These are phyloP conservation scores for Xylaria cubensis DNA, from an alignment of 495 filamentous ascomycete species.

Conservation along the genomic window DNA sequence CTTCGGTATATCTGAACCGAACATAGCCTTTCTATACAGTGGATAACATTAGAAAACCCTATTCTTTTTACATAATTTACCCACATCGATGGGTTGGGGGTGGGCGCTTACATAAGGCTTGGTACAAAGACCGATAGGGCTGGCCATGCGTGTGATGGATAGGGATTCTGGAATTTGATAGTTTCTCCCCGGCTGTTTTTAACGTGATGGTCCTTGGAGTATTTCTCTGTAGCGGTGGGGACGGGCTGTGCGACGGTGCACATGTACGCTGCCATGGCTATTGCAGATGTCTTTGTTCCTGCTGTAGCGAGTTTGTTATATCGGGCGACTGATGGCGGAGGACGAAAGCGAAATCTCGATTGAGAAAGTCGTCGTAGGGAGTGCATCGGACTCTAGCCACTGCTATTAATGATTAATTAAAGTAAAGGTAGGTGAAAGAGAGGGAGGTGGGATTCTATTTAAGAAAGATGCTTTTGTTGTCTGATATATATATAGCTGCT, in stretches of 20 bases:
- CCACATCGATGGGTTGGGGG: not conserved
- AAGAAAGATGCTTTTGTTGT: not conserved
- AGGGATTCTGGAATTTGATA: constrained; percentile 44
- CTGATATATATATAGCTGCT: not conserved
- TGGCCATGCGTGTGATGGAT: constrained; percentile 41
- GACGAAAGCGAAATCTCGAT: constrained; percentile 23
- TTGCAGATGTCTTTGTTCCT: constrained; percentile 25
- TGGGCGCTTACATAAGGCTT: constrained; percentile 19
- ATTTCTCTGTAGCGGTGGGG: constrained; percentile 34
- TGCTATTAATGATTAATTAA: not conserved
- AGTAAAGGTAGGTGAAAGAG: not conserved
- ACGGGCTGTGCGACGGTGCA: constrained; percentile 36
- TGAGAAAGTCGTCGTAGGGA: constrained; percentile 11
- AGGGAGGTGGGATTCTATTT: not conserved
- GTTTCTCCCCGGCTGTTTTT: constrained; percentile 42
- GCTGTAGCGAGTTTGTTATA: constrained; percentile 30
- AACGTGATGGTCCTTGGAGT: constrained; percentile 42
- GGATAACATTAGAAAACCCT: not conserved
- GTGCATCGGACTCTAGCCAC: constrained; percentile 15
- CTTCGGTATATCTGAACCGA: constrained; percentile 43
- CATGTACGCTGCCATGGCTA: constrained; percentile 37
- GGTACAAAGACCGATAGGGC: not conserved
- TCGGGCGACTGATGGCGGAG: constrained; percentile 19
- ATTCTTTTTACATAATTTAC: not conserved
- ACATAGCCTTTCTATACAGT: constrained; percentile 1